Base-by-base conservation (phyloP, 1,284 basidiomycete genomes). In the Trametes versicolor region DNA sequence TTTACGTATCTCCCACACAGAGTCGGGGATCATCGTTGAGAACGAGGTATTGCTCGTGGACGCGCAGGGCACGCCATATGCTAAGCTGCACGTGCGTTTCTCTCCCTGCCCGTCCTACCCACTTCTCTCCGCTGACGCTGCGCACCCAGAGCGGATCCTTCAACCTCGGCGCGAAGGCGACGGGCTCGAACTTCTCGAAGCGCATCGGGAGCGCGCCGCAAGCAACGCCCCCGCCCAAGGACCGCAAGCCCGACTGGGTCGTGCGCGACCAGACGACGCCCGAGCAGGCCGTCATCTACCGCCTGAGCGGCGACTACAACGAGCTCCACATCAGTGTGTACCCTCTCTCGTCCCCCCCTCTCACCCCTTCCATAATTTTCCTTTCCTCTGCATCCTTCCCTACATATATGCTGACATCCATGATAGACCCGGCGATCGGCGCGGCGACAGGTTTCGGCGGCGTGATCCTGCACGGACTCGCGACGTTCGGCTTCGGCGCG, bases 231-330 rank as follows among this genome's bases (percentile, higher is more conserved):
- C 80, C 89, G 61, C 91, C 91, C 8, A 89, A 88, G 73, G 83
- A 87, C 76, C 84, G 87, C 64, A 84, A 86, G 64, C 86, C 93
- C 0, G 88, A 93, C 74, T 89, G 86, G 81, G 82, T 89, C 45
- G 81, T 92, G 58, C 81, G 80, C 49, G 92, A 95, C 65, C 80
- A 87, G 75, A 94, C 92, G 1, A 83, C 87, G 2, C 82, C 85
- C 3, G 91, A 94, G 70, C 93, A 95, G 77, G 93, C 94, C 0
- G 77, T 91, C 55, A 67, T 91, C 57, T 95, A 93, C 80, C 88
- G 93, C 29, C 85, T 95, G 37, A 92, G 89, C 63, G 93, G 93
- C 1, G 93, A 95, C 77, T 95, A 94, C 77, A 95, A 95, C 76
- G 90, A 91, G 21, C 82, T 95, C 13, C 94, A 95, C 77, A 91